phyloP scores from a whole-genome alignment of 371 early-diverging fungal species.

The Rhizopus microsporus region DNA sequence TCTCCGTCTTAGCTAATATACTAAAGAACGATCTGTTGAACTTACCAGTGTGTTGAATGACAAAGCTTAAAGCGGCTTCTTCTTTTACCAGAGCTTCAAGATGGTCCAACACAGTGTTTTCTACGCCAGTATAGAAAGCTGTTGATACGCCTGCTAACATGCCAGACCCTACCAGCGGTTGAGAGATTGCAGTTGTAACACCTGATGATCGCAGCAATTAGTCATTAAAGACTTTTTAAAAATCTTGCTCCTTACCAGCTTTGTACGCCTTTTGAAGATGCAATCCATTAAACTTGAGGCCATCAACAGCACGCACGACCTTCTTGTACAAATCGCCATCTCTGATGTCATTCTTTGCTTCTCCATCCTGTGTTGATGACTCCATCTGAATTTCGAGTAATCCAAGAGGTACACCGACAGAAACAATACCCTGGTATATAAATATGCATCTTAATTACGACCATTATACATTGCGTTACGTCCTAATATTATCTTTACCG shows the following conservation, averaged over 20 bases:
- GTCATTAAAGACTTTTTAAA: neutral
- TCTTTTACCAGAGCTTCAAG: constrained; percentile 56
- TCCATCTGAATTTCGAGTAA: constrained; percentile 61
- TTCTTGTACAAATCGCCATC: constrained; percentile 27
- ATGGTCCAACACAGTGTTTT: constrained; percentile 43
- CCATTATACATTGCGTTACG: constrained; percentile 7
- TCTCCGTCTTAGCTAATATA: neutral
- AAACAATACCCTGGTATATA: constrained; percentile 47
- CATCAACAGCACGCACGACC: constrained; percentile 58
- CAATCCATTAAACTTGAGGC: constrained; percentile 59
- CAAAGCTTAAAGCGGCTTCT: constrained; percentile 64
- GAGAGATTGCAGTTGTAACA: constrained; percentile 56
- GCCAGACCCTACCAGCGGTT: constrained; percentile 37
- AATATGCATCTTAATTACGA: neutral
- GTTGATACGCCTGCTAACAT: constrained; percentile 58
- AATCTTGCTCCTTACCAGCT: constrained; percentile 45
- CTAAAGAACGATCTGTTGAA: neutral
- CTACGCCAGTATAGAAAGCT: constrained; percentile 59
- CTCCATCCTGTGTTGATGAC: constrained; percentile 56
- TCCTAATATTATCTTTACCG: constrained; percentile 24
- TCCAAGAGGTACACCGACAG: constrained; percentile 56
- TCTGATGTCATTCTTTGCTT: constrained; percentile 37
- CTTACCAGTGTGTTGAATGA: constrained; percentile 38
- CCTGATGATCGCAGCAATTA: constrained; percentile 24
- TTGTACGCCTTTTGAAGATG: constrained; percentile 65